Evolutionary conservation across 768 basidiomycete genomes (phyloP).

Genomic region (Rubroboletus pulcherrimus): DNA sequence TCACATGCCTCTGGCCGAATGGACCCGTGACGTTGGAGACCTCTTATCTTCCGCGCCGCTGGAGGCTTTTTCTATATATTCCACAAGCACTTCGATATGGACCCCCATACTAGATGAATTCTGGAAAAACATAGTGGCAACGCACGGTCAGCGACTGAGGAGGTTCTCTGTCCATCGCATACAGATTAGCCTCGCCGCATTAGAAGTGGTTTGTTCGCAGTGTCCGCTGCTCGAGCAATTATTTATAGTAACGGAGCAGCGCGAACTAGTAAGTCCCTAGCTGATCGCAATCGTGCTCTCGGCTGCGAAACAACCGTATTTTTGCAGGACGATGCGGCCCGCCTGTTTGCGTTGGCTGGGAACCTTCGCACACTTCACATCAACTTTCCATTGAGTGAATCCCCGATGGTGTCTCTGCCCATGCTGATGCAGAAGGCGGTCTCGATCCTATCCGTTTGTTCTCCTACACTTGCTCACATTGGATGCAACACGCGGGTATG

Average conservation of each 20-base stretch:
- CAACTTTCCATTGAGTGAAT: slow-evolving; percentile 40
- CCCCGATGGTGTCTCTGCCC: slow-evolving; percentile 10
- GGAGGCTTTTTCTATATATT: slow-evolving; percentile 61
- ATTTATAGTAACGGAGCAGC: slow-evolving; percentile 54
- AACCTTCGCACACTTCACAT: slow-evolving; percentile 58
- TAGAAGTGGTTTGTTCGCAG: slow-evolving; percentile 51
- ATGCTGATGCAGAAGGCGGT: slow-evolving; percentile 36
- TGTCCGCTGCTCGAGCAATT: slow-evolving; percentile 58
- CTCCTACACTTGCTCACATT: slow-evolving; percentile 51
- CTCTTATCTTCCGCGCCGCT: slow-evolving; percentile 51
- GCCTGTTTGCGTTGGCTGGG: slow-evolving; percentile 41
- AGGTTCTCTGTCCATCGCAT: slow-evolving; percentile 65
- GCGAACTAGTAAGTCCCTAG: slow-evolving; percentile 38
- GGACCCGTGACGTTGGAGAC: slow-evolving; percentile 41
- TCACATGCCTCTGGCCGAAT: slow-evolving; percentile 35
- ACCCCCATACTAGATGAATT: slow-evolving; percentile 43
- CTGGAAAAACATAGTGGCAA: slow-evolving; percentile 45
- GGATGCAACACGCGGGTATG: slow-evolving; percentile 69
- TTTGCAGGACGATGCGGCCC: slow-evolving; percentile 17
- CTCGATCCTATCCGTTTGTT: slow-evolving; percentile 47
- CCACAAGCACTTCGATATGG: slow-evolving; percentile 40
- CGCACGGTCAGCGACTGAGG: slow-evolving; percentile 49
- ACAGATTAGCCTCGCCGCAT: slow-evolving; percentile 45
- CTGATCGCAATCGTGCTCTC: not conserved
- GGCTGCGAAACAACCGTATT: not conserved